These are phyloP conservation scores for Calamus simplicifolius DNA, from an alignment of 176 grass and related monocot genomes.

Conservation along the genomic window DNA sequence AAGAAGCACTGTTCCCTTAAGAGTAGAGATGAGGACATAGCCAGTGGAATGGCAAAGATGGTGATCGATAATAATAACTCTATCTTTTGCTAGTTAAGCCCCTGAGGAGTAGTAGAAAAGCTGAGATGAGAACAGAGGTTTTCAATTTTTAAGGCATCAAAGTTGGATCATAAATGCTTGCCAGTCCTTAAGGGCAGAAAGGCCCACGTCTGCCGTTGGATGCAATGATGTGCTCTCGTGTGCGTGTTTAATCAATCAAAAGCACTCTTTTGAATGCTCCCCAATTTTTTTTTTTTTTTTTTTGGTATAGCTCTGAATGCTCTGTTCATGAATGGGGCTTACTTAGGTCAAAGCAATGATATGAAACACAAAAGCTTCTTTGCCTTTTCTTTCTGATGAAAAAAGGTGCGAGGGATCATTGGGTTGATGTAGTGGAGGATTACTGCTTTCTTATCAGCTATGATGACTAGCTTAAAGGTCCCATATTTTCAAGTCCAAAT, in stretches of 20 bases:
- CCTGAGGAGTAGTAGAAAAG: slow-evolving; percentile 2
- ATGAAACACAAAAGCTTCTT: neutral
- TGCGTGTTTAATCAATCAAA: neutral
- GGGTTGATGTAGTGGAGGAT: slow-evolving; percentile 6
- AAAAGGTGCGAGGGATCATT: neutral
- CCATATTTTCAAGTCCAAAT: too few species aligned
- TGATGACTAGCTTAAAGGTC: too few species aligned
- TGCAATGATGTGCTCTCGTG: neutral
- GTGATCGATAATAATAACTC: slow-evolving; percentile 1
- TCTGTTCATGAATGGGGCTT: neutral
- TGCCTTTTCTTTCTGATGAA: slow-evolving; percentile 4
- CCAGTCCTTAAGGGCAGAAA: neutral
- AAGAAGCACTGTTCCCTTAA: neutral
- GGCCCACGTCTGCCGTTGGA: neutral
- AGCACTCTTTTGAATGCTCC: slow-evolving; percentile 1
- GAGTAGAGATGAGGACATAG: neutral
- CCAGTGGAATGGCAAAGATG: slow-evolving; percentile 2
- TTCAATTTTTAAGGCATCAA: slow-evolving; percentile 1
- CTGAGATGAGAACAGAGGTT: neutral
- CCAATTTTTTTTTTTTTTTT: too few species aligned
- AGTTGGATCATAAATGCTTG: slow-evolving; percentile 3
- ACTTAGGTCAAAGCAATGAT: slow-evolving; percentile 6
- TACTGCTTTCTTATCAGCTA: neutral
- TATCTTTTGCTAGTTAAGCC: neutral
- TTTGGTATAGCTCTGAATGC: neutral